Evolutionary conservation across 495 filamentous ascomycete genomes (phyloP).

Genomic region (Trichoderma parareesei): DNA sequence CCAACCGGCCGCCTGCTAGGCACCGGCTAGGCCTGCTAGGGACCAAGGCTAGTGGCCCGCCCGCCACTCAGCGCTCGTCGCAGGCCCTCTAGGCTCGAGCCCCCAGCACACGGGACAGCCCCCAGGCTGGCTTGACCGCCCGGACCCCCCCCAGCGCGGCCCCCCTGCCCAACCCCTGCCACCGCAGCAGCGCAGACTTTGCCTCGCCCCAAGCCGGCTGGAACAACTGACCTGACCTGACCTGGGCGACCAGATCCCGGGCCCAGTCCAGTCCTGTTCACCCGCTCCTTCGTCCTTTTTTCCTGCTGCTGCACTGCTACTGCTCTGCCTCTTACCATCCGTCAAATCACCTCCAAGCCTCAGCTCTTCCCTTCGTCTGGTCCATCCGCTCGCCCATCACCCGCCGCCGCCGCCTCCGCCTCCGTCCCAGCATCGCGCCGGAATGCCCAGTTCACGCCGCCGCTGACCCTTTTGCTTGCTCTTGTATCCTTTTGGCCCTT

Average conservation of each 20-base stretch:
- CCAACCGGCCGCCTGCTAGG: no score
- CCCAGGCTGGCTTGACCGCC: constrained; percentile 9
- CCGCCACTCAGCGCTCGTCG: constrained; percentile 7
- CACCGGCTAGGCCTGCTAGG: no score
- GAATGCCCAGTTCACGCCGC: constrained; percentile 3
- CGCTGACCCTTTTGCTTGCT: not conserved
- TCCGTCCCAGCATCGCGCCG: not conserved
- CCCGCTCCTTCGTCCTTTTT: constrained; percentile 8
- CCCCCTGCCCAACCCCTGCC: constrained; percentile 7
- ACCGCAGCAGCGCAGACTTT: constrained; percentile 4
- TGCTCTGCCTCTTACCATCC: not conserved
- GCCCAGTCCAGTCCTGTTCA: not conserved
- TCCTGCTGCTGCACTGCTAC: not conserved
- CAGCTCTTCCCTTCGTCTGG: no score
- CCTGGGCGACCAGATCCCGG: no score
- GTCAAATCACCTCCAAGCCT: not conserved
- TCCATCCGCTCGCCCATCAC: no score
- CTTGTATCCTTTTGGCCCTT: constrained; percentile 8
- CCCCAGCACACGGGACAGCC: constrained; percentile 4
- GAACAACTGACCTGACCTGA: no score
- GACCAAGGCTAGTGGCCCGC: constrained; percentile 3
- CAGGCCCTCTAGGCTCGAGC: not conserved
- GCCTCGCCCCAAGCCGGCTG: not conserved
- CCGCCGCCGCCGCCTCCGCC: not conserved
- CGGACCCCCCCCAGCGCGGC: not conserved